phyloP scores from a whole-genome alignment of 108 stramenopile species.

The Mayamaea pseudoterrestris region DNA sequence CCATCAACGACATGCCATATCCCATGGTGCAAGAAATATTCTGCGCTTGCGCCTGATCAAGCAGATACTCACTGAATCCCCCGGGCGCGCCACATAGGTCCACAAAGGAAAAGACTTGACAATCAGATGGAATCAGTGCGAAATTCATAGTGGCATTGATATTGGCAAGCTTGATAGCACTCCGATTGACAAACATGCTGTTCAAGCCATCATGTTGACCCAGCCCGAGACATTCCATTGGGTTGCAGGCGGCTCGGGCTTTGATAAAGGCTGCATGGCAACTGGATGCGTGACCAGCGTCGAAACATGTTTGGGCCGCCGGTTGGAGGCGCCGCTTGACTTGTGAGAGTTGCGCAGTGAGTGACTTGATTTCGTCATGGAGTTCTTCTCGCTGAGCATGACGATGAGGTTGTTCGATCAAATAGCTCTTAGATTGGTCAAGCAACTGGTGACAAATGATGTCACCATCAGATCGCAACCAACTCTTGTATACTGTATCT shows the following conservation, averaged over 20 bases:
- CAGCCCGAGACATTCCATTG: conserved; percentile 54
- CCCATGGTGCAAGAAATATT: conserved; percentile 24
- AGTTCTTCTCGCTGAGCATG: neutral
- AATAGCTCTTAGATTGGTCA: too few species aligned
- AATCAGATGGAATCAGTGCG: conserved; percentile 12
- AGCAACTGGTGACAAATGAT: too few species aligned
- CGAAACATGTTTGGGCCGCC: neutral
- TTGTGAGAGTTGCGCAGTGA: conserved; percentile 26
- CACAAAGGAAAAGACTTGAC: conserved; percentile 32
- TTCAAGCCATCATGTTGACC: conserved; percentile 23
- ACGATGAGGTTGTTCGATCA: neutral
- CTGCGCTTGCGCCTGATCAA: conserved; percentile 28
- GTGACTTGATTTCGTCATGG: conserved; percentile 4
- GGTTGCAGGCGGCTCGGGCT: conserved; percentile 57
- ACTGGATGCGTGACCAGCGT: neutral
- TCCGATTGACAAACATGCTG: conserved; percentile 43
- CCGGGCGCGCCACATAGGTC: conserved; percentile 85
- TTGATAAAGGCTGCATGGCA: conserved; percentile 32
- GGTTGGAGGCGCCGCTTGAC: conserved; percentile 34
- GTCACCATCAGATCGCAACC: too few species aligned
- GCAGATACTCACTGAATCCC: conserved; percentile 82
- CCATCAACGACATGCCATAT: conserved; percentile 73
- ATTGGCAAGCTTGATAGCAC: conserved; percentile 79
- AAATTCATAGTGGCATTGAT: conserved; percentile 61
- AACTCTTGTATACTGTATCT: too few species aligned